These are phyloP conservation scores for Mucor ambiguus DNA, from an alignment of 371 early-diverging fungal genomes.

Conservation along the genomic window DNA sequence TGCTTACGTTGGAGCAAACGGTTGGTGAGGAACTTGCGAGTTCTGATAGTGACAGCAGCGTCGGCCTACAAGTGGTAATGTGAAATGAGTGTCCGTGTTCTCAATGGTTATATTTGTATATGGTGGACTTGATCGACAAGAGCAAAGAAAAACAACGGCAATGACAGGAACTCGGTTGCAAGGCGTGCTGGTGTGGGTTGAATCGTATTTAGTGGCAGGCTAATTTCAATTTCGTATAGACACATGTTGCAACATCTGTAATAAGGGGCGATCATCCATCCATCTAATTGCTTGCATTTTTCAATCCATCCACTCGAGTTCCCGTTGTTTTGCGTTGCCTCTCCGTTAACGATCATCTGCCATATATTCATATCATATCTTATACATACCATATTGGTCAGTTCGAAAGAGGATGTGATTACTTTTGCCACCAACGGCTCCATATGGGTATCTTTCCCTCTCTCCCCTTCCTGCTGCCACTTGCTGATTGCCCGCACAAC, in stretches of 20 bases:
- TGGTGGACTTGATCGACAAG: background rate
- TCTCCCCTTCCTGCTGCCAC: background rate
- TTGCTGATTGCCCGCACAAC: background rate
- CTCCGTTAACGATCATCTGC: background rate
- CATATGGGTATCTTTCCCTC: background rate
- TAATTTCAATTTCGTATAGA: background rate
- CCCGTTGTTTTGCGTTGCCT: background rate
- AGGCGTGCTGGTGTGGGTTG: background rate
- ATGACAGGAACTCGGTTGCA: background rate
- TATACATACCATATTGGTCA: slow-evolving; percentile 34
- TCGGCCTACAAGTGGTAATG: slow-evolving; percentile 63
- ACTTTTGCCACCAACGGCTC: slow-evolving; percentile 8
- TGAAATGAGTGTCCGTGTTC: background rate
- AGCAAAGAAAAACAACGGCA: background rate
- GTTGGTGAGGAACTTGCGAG: slow-evolving; percentile 99
- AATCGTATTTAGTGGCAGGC: background rate
- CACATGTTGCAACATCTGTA: background rate
- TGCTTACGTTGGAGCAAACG: slow-evolving; percentile 97
- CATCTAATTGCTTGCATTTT: background rate
- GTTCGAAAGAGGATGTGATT: slow-evolving; percentile 32
- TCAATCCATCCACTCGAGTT: background rate
- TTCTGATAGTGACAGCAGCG: slow-evolving; percentile 91
- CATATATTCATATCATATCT: background rate
- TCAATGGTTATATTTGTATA: background rate
- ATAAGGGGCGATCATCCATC: slow-evolving; percentile 14